Conservation (phyloP, 2,329 filamentous ascomycete genomes). For the Clonostachys solani region DNA sequence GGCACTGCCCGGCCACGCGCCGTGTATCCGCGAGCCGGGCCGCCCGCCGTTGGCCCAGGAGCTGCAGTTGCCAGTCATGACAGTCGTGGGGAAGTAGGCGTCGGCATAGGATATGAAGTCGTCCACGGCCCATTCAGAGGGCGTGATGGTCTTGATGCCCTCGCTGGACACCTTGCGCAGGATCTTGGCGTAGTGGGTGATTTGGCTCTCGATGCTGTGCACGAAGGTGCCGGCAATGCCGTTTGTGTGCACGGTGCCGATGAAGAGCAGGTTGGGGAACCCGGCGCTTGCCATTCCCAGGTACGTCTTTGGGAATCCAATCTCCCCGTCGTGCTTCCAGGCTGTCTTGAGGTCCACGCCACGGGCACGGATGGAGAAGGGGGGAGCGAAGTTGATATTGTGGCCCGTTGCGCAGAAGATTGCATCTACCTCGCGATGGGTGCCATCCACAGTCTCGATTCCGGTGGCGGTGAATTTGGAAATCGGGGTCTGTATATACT, state of each 20-base stretch:
- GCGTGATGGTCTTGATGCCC: constrained; percentile 58
- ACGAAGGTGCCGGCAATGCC: constrained; percentile 64
- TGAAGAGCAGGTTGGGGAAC: constrained; percentile 64
- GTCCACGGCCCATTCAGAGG: constrained; percentile 54
- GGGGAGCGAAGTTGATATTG: constrained; percentile 16
- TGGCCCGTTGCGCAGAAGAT: constrained; percentile 17
- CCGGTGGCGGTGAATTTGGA: constrained; percentile 30
- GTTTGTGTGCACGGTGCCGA: constrained; percentile 56
- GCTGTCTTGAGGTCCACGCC: constrained; percentile 17
- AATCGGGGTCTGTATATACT: constrained; percentile 43
- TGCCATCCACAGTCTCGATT: constrained; percentile 50
- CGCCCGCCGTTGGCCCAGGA: constrained; percentile 69
- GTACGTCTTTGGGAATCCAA: constrained; percentile 65
- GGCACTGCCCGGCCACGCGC: constrained; percentile 66
- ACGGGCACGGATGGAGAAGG: constrained; percentile 36
- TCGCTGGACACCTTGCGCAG: constrained; percentile 63
- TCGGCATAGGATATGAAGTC: constrained; percentile 59
- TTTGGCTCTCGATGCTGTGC: constrained; percentile 61
- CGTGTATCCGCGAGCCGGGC: constrained; percentile 60
- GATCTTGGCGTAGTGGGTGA: constrained; percentile 62
- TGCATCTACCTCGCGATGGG: constrained; percentile 9
- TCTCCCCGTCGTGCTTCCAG: constrained; percentile 37
- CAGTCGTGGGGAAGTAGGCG: constrained; percentile 49
- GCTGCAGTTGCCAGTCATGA: constrained; percentile 58
- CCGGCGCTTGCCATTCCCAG: constrained; percentile 58